Percentiles rank a stretch among this genome's conserved stretches.
Conservation (phyloP, 2,329 filamentous ascomycete species). For the Sclerotinia borealis region DNA sequence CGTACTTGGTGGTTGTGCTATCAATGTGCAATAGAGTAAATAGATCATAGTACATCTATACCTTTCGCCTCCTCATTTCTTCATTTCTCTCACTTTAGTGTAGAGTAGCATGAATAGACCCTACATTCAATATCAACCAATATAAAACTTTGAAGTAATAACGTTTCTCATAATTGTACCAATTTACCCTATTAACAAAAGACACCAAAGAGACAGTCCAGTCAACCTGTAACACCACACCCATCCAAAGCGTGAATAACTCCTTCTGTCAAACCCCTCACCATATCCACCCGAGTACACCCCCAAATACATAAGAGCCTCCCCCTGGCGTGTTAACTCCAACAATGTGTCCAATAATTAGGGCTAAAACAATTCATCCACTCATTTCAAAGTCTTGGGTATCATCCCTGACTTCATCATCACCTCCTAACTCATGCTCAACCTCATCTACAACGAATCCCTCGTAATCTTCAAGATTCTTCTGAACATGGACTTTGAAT, state of each 20-base stretch:
- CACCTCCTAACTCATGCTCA: slow-evolving; percentile 68
- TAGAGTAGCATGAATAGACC: too few relatives aligned
- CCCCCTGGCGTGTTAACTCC: background rate
- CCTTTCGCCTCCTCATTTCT: background rate
- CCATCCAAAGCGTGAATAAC: slow-evolving; percentile 3
- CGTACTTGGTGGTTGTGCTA: too few relatives aligned
- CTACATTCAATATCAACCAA: background rate
- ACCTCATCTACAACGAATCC: slow-evolving; percentile 88
- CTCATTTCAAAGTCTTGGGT: slow-evolving; percentile 44
- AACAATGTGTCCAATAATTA: background rate
- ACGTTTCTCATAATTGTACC: background rate
- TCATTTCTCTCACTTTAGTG: background rate
- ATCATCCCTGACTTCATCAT: slow-evolving; percentile 51
- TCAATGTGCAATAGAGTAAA: too few relatives aligned
- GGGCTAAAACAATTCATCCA: slow-evolving; percentile 13
- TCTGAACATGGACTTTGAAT: slow-evolving; percentile 97
- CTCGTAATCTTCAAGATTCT: slow-evolving; percentile 88
- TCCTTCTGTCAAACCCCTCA: background rate
- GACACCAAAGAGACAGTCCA: background rate
- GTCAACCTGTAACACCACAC: too few relatives aligned
- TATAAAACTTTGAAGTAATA: background rate
- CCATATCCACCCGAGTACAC: background rate
- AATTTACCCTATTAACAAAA: background rate
- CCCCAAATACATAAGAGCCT: background rate
- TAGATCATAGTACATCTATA: background rate